Conservation (phyloP, 2,329 filamentous ascomycete genomes). For the Fusarium sp. region DNA sequence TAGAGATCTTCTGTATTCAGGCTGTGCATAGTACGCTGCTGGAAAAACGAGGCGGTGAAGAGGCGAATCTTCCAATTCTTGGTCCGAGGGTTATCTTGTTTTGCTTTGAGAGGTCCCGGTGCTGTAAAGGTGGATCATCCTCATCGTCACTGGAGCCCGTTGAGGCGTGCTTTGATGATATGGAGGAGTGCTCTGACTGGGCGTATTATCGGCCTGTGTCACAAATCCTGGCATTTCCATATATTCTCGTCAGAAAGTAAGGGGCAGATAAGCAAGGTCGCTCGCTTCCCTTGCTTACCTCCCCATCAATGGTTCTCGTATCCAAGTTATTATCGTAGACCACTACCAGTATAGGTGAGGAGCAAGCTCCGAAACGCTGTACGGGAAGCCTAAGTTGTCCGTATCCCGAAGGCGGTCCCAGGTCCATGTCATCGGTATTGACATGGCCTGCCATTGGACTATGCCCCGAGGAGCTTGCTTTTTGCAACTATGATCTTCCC, state of each 20-base stretch:
- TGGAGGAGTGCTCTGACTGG: conserved; percentile 19
- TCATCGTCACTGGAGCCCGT: conserved; percentile 32
- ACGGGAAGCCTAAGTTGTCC: conserved; percentile 25
- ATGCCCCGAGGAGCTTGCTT: conserved; percentile 14
- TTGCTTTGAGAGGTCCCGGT: conserved; percentile 26
- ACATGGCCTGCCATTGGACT: conserved; percentile 32
- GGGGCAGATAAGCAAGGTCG: conserved; percentile 6
- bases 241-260: conserved; percentile 7
- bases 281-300: conserved; percentile 5
- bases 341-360: not conserved
- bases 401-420: conserved; percentile 37
- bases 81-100: conserved; percentile 41
- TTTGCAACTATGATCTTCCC: conserved; percentile 21
- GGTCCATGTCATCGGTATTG: conserved; percentile 47
- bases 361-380: conserved; percentile 12
- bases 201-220: conserved; percentile 14
- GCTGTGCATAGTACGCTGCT: conserved; percentile 40
- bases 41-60: conserved; percentile 45
- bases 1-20: conserved; percentile 25
- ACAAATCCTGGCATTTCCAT: conserved; percentile 19
- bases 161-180: conserved; percentile 26
- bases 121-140: conserved; percentile 39
- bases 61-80: conserved; percentile 26
- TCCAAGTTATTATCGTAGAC: not conserved
- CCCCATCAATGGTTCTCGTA: conserved; percentile 9